Conservation (phyloP, 78 protist species). For the Guillardia theta region DNA sequence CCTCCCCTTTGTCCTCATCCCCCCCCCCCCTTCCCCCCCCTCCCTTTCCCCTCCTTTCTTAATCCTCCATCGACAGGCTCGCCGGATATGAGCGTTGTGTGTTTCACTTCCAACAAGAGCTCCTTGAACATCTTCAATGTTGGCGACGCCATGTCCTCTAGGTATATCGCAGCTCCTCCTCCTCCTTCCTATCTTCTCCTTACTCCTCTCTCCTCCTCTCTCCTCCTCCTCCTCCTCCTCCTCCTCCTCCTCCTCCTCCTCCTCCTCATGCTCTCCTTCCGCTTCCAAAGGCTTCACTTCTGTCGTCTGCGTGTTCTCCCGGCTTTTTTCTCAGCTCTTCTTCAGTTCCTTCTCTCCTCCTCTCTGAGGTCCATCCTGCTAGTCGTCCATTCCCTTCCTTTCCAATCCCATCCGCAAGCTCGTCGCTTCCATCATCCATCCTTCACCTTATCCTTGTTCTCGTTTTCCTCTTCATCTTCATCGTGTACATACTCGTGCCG, state of each 20-base stretch:
- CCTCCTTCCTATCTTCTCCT: background rate
- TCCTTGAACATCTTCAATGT: slow-evolving; percentile 39
- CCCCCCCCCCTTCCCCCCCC: background rate
- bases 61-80: background rate
- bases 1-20: background rate
- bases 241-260: background rate
- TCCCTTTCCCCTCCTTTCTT: background rate
- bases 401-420: background rate
- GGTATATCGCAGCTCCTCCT: background rate
- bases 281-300: background rate
- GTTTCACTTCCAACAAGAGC: background rate
- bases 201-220: background rate
- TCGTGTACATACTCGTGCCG: too few relatives aligned
- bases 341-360: background rate
- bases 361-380: background rate
- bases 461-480: too few relatives aligned
- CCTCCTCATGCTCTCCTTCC: background rate
- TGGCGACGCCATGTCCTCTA: slow-evolving; percentile 3
- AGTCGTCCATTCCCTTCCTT: background rate
- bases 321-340: background rate
- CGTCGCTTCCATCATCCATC: background rate
- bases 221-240: background rate
- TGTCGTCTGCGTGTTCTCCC: background rate
- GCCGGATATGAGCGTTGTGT: too few relatives aligned
- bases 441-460: background rate